phyloP scores from a whole-genome alignment of 345 rosid species.

The Lepidium africanum region DNA sequence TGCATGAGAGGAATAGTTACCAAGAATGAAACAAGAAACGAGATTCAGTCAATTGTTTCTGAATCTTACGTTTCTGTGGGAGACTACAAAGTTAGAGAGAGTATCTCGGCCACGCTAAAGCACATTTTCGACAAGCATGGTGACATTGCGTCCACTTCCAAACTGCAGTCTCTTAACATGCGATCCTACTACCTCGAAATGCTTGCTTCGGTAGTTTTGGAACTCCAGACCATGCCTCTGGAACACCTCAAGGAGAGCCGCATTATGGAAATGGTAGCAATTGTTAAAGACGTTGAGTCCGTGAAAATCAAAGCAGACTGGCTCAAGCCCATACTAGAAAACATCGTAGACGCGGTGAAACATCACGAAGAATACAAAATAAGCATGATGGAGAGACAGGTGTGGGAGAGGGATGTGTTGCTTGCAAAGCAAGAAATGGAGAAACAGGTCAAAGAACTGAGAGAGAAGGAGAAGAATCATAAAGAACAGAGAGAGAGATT shows the following conservation, averaged over 20 bases:
- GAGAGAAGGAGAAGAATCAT: conserved; percentile 13
- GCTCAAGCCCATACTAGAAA: conserved; percentile 22
- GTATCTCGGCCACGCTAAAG: conserved; percentile 12
- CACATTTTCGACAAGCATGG: conserved; percentile 18
- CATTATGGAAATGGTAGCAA: conserved; percentile 20
- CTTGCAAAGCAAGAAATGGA: conserved; percentile 16
- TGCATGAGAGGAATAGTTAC: conserved; percentile 11
- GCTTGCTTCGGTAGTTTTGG: conserved; percentile 19
- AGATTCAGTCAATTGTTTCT: conserved; percentile 4
- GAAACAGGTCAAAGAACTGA: conserved; percentile 9
- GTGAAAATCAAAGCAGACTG: conserved; percentile 24
- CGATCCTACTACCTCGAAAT: conserved; percentile 23
- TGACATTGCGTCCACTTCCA: conserved; percentile 25
- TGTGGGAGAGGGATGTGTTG: conserved; percentile 4
- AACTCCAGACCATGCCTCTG: conserved; percentile 22
- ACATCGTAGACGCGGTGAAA: conserved; percentile 39
- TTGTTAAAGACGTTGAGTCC: conserved; percentile 25
- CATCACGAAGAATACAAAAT: conserved; percentile 12
- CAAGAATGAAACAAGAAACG: conserved; percentile 3
- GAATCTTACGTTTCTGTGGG: conserved; percentile 30
- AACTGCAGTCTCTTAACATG: conserved; percentile 22
- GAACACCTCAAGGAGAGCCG: conserved; percentile 19
- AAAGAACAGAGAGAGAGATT: conserved; percentile 10
- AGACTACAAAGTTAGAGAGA: conserved; percentile 20
- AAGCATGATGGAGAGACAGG: conserved; percentile 6